A percentile compares a stretch with the other conserved stretches of the same genome.
These are phyloP conservation scores for Penicillium turbatum DNA, from an alignment of 495 filamentous ascomycete genomes.

Conservation along the genomic window DNA sequence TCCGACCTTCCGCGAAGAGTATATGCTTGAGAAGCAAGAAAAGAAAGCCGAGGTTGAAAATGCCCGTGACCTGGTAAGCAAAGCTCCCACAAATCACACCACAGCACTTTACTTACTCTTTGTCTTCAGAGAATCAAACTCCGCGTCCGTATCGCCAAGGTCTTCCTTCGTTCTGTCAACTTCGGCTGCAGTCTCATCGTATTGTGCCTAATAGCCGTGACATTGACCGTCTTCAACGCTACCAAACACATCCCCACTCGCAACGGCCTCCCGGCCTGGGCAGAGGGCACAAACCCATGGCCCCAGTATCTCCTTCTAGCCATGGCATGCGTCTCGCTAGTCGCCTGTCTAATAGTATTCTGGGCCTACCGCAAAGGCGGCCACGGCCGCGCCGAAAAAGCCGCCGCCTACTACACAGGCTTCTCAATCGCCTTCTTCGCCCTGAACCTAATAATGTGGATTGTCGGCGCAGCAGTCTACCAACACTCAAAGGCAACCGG, in stretches of 20 bases:
- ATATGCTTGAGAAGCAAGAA: constrained; percentile 76
- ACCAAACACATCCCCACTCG: constrained; percentile 68
- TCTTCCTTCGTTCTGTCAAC: constrained; percentile 87
- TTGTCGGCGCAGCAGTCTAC: constrained; percentile 76
- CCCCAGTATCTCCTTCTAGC: constrained; percentile 78
- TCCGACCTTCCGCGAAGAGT: constrained; percentile 84
- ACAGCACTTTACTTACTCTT: constrained; percentile 8
- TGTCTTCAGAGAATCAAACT: constrained; percentile 78
- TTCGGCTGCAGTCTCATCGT: constrained; percentile 96
- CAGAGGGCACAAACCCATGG: constrained; percentile 73
- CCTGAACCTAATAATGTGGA: constrained; percentile 92
- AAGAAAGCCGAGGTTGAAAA: constrained; percentile 74
- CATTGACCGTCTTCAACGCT: constrained; percentile 84
- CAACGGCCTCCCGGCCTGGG: constrained; percentile 81
- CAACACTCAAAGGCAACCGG: constrained; percentile 69
- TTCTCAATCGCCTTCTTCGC: constrained; percentile 92
- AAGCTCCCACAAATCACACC: background rate
- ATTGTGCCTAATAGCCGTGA: constrained; percentile 76
- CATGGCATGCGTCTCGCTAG: constrained; percentile 74
- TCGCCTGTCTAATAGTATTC: constrained; percentile 75
- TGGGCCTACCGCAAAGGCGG: constrained; percentile 85
- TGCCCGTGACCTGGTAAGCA: constrained; percentile 75
- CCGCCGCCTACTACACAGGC: constrained; percentile 86
- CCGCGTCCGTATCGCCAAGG: constrained; percentile 88
- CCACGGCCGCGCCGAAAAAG: constrained; percentile 84